Conservation (phyloP, 2,329 filamentous ascomycete genomes). For the Clonostachys solani region DNA sequence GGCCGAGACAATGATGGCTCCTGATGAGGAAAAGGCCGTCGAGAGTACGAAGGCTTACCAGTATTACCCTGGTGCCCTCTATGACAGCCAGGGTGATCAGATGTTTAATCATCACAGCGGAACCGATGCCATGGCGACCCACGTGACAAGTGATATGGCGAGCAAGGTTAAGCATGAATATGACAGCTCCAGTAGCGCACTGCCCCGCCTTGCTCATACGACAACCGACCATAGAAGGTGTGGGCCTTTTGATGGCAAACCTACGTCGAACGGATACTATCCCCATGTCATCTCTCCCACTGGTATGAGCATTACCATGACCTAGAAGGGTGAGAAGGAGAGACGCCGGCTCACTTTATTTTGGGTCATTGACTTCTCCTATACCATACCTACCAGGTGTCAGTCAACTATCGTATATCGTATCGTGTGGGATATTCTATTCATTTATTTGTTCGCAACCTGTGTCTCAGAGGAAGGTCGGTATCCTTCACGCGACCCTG, state of each 20-base stretch:
- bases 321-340: constrained; percentile 6
- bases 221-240: constrained; percentile 29
- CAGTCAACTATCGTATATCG: no score
- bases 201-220: constrained; percentile 41
- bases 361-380: no score
- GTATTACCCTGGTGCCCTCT: constrained; percentile 48
- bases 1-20: constrained; percentile 44
- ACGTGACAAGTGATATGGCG: constrained; percentile 19
- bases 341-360: background rate
- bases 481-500: no score
- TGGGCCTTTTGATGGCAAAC: constrained; percentile 49
- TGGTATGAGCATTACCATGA: constrained; percentile 38
- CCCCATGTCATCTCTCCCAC: constrained; percentile 44
- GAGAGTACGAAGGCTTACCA: constrained; percentile 46
- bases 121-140: constrained; percentile 25
- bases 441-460: no score
- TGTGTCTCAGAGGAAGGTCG: no score
- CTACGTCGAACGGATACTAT: constrained; percentile 47
- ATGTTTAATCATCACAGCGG: constrained; percentile 38
- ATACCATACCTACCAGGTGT: no score
- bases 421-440: no score
- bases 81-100: constrained; percentile 39
- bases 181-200: constrained; percentile 19
- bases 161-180: constrained; percentile 46
- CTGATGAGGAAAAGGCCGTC: constrained; percentile 47